phyloP scores from a whole-genome alignment of 192 early-diverging fungal species.

The Cladochytrium replicatum region DNA sequence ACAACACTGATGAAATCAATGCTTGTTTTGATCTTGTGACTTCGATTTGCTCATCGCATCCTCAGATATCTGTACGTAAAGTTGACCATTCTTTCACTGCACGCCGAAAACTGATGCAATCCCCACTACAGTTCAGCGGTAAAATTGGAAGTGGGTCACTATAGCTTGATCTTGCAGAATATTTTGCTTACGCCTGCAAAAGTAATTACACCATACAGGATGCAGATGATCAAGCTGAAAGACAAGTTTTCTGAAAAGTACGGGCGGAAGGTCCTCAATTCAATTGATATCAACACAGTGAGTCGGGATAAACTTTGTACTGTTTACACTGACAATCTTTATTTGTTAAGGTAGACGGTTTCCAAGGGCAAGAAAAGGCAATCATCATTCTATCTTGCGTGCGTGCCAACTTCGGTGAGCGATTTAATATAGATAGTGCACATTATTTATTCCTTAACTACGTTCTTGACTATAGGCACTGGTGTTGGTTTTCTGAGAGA shows the following conservation, averaged over 20 bases:
- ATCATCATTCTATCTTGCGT: conserved; percentile 95
- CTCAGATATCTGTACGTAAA: conserved; percentile 37
- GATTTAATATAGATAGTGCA: neutral
- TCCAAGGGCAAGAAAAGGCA: conserved; percentile 96
- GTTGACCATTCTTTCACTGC: no score
- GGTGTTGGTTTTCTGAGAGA: conserved; percentile 80
- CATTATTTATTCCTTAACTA: neutral
- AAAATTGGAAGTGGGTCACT: conserved; percentile 49
- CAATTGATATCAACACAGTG: conserved; percentile 88
- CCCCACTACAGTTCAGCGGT: conserved; percentile 51
- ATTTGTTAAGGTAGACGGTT: conserved; percentile 59
- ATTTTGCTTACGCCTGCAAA: neutral
- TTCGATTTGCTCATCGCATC: no score
- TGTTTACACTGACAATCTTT: conserved; percentile 8
- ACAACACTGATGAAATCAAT: conserved; percentile 68
- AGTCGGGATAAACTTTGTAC: conserved; percentile 2
- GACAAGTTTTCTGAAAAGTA: conserved; percentile 54
- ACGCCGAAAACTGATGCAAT: no score
- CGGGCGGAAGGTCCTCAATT: conserved; percentile 50
- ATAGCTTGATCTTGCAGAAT: no score
- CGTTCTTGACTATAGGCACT: conserved; percentile 1
- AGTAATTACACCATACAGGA: conserved; percentile 90
- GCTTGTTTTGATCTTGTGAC: conserved; percentile 64
- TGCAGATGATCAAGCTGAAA: conserved; percentile 65
- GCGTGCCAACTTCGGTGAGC: conserved; percentile 44